Percentiles rank a stretch among this genome's conserved stretches.
Evolutionary conservation across 768 basidiomycete species (phyloP).

Genomic region (Tylopilus cervinicoccineus): DNA sequence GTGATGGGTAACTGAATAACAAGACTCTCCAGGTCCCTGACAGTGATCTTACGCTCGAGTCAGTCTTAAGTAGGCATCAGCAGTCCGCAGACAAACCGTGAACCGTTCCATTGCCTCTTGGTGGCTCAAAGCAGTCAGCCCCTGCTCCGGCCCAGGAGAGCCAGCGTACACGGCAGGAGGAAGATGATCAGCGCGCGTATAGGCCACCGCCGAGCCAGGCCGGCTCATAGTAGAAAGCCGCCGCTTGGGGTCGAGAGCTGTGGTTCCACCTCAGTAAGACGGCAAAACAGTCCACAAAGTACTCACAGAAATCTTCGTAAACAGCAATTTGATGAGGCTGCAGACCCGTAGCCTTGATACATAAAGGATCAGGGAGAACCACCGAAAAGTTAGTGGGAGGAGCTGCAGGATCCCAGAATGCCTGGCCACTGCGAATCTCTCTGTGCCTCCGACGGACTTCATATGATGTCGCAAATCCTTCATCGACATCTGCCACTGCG

Average conservation of each 20-base stretch:
- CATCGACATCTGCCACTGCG: constrained; percentile 89
- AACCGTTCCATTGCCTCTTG: constrained; percentile 91
- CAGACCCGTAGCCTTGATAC: constrained; percentile 79
- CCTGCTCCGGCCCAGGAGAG: constrained; percentile 61
- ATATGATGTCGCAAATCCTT: constrained; percentile 78
- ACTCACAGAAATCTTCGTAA: constrained; percentile 90
- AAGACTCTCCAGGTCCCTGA: constrained; percentile 74
- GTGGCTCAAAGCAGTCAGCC: constrained; percentile 51
- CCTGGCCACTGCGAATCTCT: constrained; percentile 69
- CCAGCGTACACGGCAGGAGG: constrained; percentile 48
- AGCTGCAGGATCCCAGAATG: constrained; percentile 88
- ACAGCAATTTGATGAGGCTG: constrained; percentile 79
- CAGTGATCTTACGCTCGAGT: constrained; percentile 17
- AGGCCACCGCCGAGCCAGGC: constrained; percentile 69
- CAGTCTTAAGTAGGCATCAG: background rate
- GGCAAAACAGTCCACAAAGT: background rate
- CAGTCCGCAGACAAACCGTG: constrained; percentile 41
- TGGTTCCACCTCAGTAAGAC: constrained; percentile 11
- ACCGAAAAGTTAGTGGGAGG: constrained; percentile 64
- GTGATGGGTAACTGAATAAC: constrained; percentile 71
- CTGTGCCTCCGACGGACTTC: constrained; percentile 82
- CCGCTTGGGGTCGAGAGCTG: constrained; percentile 57
- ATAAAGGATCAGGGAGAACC: constrained; percentile 81
- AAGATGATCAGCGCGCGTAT: constrained; percentile 45
- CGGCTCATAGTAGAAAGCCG: constrained; percentile 49